Base-by-base conservation (phyloP, 2,329 filamentous ascomycete species). In the Sporothrix luriei region DNA sequence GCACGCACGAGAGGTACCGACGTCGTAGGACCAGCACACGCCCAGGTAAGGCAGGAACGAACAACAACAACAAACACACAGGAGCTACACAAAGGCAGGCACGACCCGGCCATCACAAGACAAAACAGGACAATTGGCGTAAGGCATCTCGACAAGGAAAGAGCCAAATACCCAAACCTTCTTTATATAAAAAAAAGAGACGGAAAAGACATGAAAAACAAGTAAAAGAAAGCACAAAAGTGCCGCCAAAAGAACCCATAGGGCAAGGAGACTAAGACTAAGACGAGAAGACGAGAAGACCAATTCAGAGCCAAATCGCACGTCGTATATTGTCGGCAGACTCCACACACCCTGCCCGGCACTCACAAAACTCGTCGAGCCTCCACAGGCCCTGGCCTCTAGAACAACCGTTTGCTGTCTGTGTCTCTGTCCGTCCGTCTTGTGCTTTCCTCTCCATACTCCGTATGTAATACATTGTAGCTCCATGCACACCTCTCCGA, bases 401-500 rank as follows among this genome's bases (percentile, higher is more conserved):
- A 43, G 40, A 16, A 16, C 40, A 57, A 48, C 24, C 40, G 9
- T 33, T 3, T n/a, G n/a, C 59, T 24, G 55, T 52, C 49, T 24
- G 49, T n/a, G 19, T 51, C 19, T 51, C 16, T 46, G 13, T 46
- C n/a, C n/a, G n/a, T 33, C 16, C 24, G 57, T 46, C 24, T 33
- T 65, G 40, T 33, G 24, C 61, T 29, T 33, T 19, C 24, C n/a
- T 19, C 33, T 24, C 49, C 26, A 49, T 64, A 68, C n/a, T n/a
- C n/a, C n/a, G n/a, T n/a, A n/a, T n/a, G n/a, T n/a, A n/a, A n/a
- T n/a, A n/a, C n/a, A n/a, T n/a, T 68, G 54, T 64, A 64, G 67
- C 66, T 52, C 68, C 68, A 55, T 54, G 2, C 68, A 69, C 57
- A 64, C 67, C 67, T 61, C 9, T 54, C 54, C 29, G 54, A 52